phyloP scores from a whole-genome alignment of 805 yeast genomes.

The Pichia thaimueangensis region DNA sequence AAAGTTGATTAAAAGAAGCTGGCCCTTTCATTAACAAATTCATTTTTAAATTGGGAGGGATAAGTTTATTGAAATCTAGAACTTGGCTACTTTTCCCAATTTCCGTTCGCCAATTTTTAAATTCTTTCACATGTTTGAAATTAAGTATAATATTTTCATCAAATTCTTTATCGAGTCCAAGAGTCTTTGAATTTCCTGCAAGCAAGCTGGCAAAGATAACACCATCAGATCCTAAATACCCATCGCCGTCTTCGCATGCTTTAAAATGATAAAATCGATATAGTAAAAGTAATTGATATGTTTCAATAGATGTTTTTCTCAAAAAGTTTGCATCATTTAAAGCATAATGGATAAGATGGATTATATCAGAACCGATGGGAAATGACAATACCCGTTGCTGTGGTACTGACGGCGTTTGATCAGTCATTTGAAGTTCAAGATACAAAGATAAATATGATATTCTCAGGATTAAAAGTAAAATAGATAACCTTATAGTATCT shows the following conservation, averaged over 20 bases:
- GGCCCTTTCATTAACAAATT: slow-evolving; percentile 6
- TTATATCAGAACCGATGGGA: slow-evolving; percentile 36
- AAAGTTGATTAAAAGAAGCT: slow-evolving; percentile 19
- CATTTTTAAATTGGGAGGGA: slow-evolving; percentile 4
- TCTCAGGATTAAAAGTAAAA: slow-evolving; percentile 24
- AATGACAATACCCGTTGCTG: slow-evolving; percentile 20
- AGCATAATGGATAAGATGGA: slow-evolving; percentile 34
- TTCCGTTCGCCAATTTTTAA: too few relatives aligned
- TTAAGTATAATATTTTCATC: slow-evolving; percentile 2
- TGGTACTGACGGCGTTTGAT: neutral
- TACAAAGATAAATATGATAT: slow-evolving; percentile 22
- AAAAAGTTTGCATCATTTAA: slow-evolving; percentile 35
- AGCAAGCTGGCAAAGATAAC: slow-evolving; percentile 32
- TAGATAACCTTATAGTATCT: slow-evolving; percentile 22
- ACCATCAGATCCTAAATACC: slow-evolving; percentile 37
- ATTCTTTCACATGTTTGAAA: neutral
- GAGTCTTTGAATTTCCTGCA: slow-evolving; percentile 34
- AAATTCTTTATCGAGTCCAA: slow-evolving; percentile 40
- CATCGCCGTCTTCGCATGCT: slow-evolving; percentile 48
- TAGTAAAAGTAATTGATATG: slow-evolving; percentile 38
- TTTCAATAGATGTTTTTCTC: slow-evolving; percentile 34
- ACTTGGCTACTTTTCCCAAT: neutral
- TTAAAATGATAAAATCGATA: slow-evolving; percentile 35
- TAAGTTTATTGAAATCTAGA: neutral
- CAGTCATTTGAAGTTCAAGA: slow-evolving; percentile 15